Base-by-base conservation (phyloP, 2,329 filamentous ascomycete species). In the Colletotrichum abscissum region DNA sequence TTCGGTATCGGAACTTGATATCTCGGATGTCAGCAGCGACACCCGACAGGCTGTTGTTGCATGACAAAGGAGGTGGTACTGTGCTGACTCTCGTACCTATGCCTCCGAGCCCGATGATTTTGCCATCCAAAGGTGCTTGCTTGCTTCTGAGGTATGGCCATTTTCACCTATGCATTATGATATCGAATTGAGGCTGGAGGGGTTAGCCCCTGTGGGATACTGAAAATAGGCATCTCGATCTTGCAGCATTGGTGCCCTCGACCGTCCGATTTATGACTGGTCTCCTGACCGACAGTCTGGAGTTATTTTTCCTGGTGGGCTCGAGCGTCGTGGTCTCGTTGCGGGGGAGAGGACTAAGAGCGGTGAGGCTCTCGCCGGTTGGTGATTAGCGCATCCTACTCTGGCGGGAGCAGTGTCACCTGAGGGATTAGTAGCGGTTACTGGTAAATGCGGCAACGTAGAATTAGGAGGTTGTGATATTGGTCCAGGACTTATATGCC, bases 311-410 rank as follows among this genome's bases (percentile, higher is more conserved):
- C 26, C 24, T 22, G 14, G 62, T 35, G 62, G 57, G 66, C 56
- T 69, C 33, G 56, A 57, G 60, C 46, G n/a, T 24, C 55, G 22
- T 52, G 30, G 26, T 70, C 38, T 30, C 49, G 56, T 58, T 65
- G 67, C 66, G 55, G 60, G 60, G 55, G 59, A n/a, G 33, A 30
- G 33, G 28, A 46, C 70, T 73, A 73, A 65, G 52, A 70, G 70
- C 70, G 70, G 70, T 73, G 70, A 73, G 67, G 67, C 70, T 73
- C 67, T 65, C 42, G 67, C 26, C 63, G 66, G 70, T 55, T 59
- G 70, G 26, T 26, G 26, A 55, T 65, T 73, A 73, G 70, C 62
- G 70, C 60, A 70, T 73, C 42, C 66, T 69, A 35, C 60, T 30
- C 22, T 56, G 28, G 24, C n/a, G 33, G 67, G 30, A 59, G 65